Evolutionary conservation across 257 asterid genomes (phyloP).

Genomic region (Nicotiana benthamiana): DNA sequence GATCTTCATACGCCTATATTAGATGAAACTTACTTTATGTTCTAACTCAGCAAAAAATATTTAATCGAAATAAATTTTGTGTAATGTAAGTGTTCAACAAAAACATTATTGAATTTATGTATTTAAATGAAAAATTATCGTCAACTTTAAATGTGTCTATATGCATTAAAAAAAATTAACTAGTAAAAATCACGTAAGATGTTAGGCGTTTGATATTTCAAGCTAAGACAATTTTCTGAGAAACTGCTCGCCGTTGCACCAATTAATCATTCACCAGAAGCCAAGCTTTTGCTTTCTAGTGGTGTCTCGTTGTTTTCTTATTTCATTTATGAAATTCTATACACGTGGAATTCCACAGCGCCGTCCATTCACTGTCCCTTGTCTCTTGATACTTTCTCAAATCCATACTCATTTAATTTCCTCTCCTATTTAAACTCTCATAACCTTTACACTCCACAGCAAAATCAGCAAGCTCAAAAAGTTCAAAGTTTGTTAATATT

Average conservation of each 20-base stretch:
- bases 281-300: background rate
- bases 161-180: too few species aligned
- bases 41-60: too few species aligned
- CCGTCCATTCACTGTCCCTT: slow-evolving; percentile 7
- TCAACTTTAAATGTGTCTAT: too few species aligned
- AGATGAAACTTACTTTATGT: too few species aligned
- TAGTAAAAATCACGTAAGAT: too few species aligned
- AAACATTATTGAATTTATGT: too few species aligned
- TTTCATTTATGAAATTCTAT: background rate
- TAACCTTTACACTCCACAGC: background rate
- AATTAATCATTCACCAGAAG: background rate
- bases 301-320: background rate
- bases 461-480: background rate
- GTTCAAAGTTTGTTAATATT: too few species aligned
- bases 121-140: too few species aligned
- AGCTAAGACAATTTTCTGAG: background rate
- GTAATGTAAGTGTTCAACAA: too few species aligned
- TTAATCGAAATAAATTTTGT: too few species aligned
- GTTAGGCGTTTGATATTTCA: background rate
- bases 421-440: slow-evolving; percentile 21
- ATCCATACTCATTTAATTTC: background rate
- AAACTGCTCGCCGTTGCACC: background rate
- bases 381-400: slow-evolving; percentile 20
- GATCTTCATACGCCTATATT: too few species aligned
- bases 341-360: slow-evolving; percentile 21